phyloP scores from a whole-genome alignment of 352 stramenopile genomes.

The Plasmopara viticola region DNA sequence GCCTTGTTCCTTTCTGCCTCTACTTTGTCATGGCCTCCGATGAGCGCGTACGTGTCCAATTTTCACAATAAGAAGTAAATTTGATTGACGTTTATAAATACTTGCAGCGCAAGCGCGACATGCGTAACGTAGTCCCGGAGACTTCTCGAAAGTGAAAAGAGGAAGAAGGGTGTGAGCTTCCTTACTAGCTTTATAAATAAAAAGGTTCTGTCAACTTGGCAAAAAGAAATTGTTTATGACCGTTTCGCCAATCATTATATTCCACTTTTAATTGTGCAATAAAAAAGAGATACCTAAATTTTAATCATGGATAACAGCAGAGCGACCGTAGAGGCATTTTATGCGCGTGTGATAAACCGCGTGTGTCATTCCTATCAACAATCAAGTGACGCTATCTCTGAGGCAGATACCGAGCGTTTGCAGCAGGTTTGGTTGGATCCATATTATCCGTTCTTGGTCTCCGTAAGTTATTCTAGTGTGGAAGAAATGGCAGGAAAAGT shows the following conservation, averaged over 20 bases:
- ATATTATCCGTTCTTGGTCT: background rate
- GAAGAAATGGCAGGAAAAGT: conserved; percentile 39
- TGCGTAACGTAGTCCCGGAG: conserved; percentile 39
- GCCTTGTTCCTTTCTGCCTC: conserved; percentile 47
- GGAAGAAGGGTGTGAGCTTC: background rate
- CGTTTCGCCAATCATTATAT: background rate
- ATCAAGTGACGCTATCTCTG: conserved; percentile 13
- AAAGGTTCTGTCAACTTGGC: no score
- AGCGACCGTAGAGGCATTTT: conserved; percentile 40
- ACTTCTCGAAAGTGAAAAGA: conserved; percentile 50
- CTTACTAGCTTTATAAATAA: background rate
- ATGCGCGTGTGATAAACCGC: conserved; percentile 50
- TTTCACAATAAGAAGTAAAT: background rate
- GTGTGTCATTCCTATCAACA: conserved; percentile 42
- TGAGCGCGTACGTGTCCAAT: conserved; percentile 51
- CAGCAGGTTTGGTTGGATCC: conserved; percentile 21
- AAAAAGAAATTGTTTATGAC: no score
- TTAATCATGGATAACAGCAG: conserved; percentile 4
- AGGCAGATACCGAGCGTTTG: conserved; percentile 14
- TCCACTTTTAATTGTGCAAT: background rate
- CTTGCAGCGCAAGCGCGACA: conserved; percentile 35
- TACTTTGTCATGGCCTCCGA: conserved; percentile 55
- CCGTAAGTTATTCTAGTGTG: conserved; percentile 1
- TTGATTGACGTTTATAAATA: conserved; percentile 1
- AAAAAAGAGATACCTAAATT: background rate